These are phyloP conservation scores for Macrocybe gigantea DNA, from an alignment of 768 basidiomycete genomes.

Conservation along the genomic window DNA sequence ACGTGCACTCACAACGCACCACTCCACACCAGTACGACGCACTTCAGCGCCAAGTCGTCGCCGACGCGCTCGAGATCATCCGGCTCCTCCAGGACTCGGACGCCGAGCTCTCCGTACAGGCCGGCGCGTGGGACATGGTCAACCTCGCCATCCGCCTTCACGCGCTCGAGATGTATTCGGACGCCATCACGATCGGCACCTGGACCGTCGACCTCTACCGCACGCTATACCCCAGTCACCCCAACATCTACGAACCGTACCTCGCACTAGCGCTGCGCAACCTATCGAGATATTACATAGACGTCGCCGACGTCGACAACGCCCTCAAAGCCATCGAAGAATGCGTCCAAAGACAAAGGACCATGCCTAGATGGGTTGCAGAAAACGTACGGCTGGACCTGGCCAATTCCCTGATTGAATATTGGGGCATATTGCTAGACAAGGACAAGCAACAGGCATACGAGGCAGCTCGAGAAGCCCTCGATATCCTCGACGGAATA, in stretches of 20 bases:
- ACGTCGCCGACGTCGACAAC: constrained; percentile 1
- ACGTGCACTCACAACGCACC: not conserved
- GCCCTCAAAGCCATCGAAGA: constrained; percentile 3
- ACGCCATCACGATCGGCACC: constrained; percentile 7
- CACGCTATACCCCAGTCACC: constrained; percentile 4
- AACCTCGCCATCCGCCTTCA: constrained; percentile 8
- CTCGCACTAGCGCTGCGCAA: constrained; percentile 7
- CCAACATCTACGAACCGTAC: constrained; percentile 7
- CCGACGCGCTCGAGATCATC: constrained; percentile 6
- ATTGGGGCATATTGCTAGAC: constrained; percentile 2
- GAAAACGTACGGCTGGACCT: constrained; percentile 3
- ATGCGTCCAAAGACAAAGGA: not conserved
- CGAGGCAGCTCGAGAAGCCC: constrained; percentile 5
- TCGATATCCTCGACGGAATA: constrained; percentile 4
- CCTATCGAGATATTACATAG: constrained; percentile 5
- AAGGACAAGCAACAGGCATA: constrained; percentile 2
- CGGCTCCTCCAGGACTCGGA: constrained; percentile 4
- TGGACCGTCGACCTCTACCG: constrained; percentile 12
- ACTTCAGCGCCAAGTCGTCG: constrained; percentile 6
- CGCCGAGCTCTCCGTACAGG: constrained; percentile 7
- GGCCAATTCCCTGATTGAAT: constrained; percentile 4
- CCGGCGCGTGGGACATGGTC: constrained; percentile 12
- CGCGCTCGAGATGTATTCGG: constrained; percentile 10
- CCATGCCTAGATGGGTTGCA: not conserved
- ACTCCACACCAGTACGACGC: not conserved